Evolutionary conservation across 768 basidiomycete genomes (phyloP), one percentile per base, ranked within the genome.

Genomic region (Russula griseocarnosa): DNA sequence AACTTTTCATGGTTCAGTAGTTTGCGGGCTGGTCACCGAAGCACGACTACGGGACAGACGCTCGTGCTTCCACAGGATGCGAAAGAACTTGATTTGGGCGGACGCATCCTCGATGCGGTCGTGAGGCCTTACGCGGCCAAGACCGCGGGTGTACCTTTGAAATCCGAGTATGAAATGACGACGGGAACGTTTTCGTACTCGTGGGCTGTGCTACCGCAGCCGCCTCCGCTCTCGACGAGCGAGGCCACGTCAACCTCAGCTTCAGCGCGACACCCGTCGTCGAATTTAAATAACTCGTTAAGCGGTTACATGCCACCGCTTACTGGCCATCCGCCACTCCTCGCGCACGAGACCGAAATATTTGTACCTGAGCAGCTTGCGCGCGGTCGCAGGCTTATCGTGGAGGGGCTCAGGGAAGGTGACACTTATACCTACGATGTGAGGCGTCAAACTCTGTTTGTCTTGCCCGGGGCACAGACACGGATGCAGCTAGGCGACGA

Each of bases 1-100:
- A 97, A 95, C 76, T 98, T 99, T 73, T 94, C 92, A 1, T 97
- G 92, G 92, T 98, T 93, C 81, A 86, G 85, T 70, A 76, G 77
- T 49, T 75, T 73, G 40, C 83, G 87, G 18, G 85, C 82, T 1
- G 76, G 84, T 55, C 87, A 82, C 1, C 71, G 79, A 44, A 20
- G 4, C n/a, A 11, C 22, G 46, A n/a, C 10, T 24, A 71, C 85
- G 46, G 34, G 14, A 34, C 26, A 22, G 24, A 3, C 52, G 2
- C 77, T 88, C 14, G 81, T 80, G 66, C 79, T 82, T 60, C 79
- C 82, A 10, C 90, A 90, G 73, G 77, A 76, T 22, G 80, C 85
- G 3, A 78, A 82, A n/a, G 83, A 86, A 6, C 79, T 94, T 36
- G 94, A 98, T 72, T 86, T 87, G 51, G 94, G 95, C 3, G 89